phyloP scores from a whole-genome alignment of 805 yeast species.

The Lachancea lanzarotensis region DNA sequence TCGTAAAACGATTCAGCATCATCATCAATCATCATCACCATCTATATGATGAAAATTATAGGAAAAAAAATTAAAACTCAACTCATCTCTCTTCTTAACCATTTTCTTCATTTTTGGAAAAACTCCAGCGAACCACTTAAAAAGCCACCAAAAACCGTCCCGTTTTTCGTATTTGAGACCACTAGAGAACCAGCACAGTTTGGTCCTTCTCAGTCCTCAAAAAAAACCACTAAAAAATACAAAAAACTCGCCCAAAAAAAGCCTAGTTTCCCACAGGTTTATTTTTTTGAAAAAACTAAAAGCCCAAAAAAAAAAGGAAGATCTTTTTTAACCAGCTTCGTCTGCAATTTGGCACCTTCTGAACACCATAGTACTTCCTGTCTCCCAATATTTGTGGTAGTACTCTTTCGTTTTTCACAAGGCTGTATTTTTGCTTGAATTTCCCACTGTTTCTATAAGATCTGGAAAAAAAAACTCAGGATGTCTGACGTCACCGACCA shows the following conservation, averaged over 20 bases:
- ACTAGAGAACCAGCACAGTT: slow-evolving; percentile 4
- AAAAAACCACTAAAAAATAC: slow-evolving; percentile 1
- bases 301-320: background rate
- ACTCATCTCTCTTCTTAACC: background rate
- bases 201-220: slow-evolving; percentile 6
- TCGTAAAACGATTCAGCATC: too few relatives aligned
- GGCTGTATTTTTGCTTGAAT: background rate
- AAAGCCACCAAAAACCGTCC: slow-evolving; percentile 7
- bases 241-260: slow-evolving; percentile 5
- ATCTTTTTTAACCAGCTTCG: too few relatives aligned
- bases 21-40: background rate
- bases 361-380: too few relatives aligned
- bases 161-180: slow-evolving; percentile 8
- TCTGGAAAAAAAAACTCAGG: too few relatives aligned
- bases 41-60: background rate
- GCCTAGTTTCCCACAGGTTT: slow-evolving; percentile 4
- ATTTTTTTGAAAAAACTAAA: slow-evolving; percentile 6
- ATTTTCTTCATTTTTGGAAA: background rate
- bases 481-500: slow-evolving; percentile 36
- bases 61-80: background rate
- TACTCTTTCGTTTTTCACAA: too few relatives aligned
- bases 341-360: too few relatives aligned
- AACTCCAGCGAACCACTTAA: slow-evolving; percentile 6
- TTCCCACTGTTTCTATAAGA: too few relatives aligned
- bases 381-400: background rate